Conservation (phyloP, 169 alveolate species). For the Cryptosporidium bovis region DNA sequence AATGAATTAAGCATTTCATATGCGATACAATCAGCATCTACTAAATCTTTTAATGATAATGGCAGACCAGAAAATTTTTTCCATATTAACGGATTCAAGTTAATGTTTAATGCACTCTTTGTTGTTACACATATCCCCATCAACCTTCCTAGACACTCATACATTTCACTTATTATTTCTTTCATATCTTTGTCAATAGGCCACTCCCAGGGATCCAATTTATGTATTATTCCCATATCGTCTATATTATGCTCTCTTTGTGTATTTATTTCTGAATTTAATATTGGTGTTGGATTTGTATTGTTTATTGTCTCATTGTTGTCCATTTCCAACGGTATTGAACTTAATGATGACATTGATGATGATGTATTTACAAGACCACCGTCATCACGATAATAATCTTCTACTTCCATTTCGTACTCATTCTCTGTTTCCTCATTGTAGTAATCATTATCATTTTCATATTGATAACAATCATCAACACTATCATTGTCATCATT, state of each 20-base stretch:
- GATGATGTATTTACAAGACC: not conserved
- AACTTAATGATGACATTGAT: conserved; percentile 13
- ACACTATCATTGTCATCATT: no score
- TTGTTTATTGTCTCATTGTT: conserved; percentile 13
- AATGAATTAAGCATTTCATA: conserved; percentile 85
- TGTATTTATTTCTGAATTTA: not conserved
- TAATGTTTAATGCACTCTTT: conserved; percentile 86
- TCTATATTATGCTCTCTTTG: conserved; percentile 5
- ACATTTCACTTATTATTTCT: conserved; percentile 79
- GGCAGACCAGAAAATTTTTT: conserved; percentile 83
- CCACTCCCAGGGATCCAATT: conserved; percentile 74
- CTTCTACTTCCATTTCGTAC: not conserved
- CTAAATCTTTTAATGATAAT: conserved; percentile 80
- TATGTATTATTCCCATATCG: conserved; percentile 32
- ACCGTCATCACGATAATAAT: not conserved
- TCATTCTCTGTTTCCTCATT: not conserved
- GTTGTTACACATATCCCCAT: conserved; percentile 90
- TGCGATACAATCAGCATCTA: conserved; percentile 85
- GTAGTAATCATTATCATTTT: no score
- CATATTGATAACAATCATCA: no score
- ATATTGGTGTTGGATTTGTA: conserved; percentile 26
- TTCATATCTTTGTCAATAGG: conserved; percentile 48
- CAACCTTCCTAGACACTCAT: conserved; percentile 91
- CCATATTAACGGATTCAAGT: conserved; percentile 90
- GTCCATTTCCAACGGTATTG: conserved; percentile 21